Evolutionary conservation across 1,139 yeast genomes (phyloP), one percentile per base, ranked within the genome.

Genomic region (Sugiyamaella paludigena): DNA sequence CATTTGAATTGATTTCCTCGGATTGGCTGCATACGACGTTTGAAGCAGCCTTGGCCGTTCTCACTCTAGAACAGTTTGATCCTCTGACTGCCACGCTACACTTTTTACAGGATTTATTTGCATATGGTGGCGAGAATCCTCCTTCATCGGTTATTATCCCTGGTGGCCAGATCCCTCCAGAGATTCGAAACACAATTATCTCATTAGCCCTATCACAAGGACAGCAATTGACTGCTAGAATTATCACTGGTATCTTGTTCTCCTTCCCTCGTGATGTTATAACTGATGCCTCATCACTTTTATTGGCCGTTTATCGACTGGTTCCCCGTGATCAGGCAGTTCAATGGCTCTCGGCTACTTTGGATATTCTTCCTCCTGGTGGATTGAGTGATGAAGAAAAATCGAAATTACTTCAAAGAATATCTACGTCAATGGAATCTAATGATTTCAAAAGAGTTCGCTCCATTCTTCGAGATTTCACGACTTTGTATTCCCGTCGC

Each of bases 51-150:
- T 63, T 85, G 41, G 73, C 76, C 45, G 78, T 81, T 26, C 70
- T 83, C 57, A 70, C 70, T 26, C 71, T 84, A 40, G 84, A 81
- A 51, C 91, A 87, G 61, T 75, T 75, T 50, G 94, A 85, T 52
- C 84, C 96, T 3, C 73, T 89, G 51, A 72, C 79, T 39, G 74
- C 91, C 1, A 79, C 85, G 24, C 68, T 91, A 50, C 91, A 88
- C 60, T 89, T 81, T 67, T 66, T 88, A 58, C 82, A 85, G 54
- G 97, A 89, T 65, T 74, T 87, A 40, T 70, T 87, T 35, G 80
- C 89, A 13, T 91, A 95, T 89, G 96, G 95, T 1, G 78, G 84
- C 57, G 83, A 79, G 36, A 74, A 79, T 13, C 89, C 96, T 2
- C 96, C 97, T 6, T 76, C 87, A 29, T 83, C 96, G 3, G 77